A percentile compares a stretch with the other conserved stretches of the same genome.
phyloP scores from a whole-genome alignment of 2,329 filamentous ascomycete genomes.

The Exserohilum rostratum region DNA sequence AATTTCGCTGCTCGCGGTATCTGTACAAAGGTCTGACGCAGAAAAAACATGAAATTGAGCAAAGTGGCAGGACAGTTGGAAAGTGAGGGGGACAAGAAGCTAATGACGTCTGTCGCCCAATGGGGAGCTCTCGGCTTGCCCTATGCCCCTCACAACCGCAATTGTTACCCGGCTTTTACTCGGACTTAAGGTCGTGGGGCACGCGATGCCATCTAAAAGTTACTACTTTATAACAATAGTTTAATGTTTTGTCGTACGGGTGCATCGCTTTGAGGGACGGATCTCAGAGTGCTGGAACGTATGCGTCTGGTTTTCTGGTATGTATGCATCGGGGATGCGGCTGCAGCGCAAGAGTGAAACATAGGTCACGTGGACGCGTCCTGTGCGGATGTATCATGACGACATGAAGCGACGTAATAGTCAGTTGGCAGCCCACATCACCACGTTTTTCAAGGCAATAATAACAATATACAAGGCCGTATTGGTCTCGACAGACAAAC shows the following conservation, averaged over 20 bases:
- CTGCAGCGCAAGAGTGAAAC: neutral
- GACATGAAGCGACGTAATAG: too few species aligned
- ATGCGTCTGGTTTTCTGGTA: neutral
- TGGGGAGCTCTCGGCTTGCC: slow-evolving; percentile 16
- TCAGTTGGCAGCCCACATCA: too few species aligned
- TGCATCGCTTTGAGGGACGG: too few species aligned
- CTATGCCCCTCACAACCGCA: slow-evolving; percentile 22
- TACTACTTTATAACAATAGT: slow-evolving; percentile 7
- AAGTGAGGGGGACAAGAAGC: slow-evolving; percentile 37
- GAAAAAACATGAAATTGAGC: slow-evolving; percentile 33
- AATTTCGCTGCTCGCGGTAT: slow-evolving; percentile 10
- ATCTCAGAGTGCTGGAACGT: neutral
- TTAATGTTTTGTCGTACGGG: neutral
- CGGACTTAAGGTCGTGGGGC: slow-evolving; percentile 11
- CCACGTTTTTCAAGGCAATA: neutral
- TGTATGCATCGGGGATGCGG: neutral
- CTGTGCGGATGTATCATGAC: neutral
- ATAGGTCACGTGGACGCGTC: neutral
- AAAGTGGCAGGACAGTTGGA: slow-evolving; percentile 3
- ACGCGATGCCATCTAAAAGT: neutral
- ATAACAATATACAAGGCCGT: neutral
- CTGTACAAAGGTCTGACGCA: slow-evolving; percentile 21
- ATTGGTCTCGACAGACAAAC: neutral
- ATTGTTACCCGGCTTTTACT: slow-evolving; percentile 15
- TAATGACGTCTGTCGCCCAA: slow-evolving; percentile 24